Percentiles rank a stretch among this genome's conserved stretches.
Conservation (phyloP, 2,329 filamentous ascomycete genomes). For the Escovopsis weberi region DNA sequence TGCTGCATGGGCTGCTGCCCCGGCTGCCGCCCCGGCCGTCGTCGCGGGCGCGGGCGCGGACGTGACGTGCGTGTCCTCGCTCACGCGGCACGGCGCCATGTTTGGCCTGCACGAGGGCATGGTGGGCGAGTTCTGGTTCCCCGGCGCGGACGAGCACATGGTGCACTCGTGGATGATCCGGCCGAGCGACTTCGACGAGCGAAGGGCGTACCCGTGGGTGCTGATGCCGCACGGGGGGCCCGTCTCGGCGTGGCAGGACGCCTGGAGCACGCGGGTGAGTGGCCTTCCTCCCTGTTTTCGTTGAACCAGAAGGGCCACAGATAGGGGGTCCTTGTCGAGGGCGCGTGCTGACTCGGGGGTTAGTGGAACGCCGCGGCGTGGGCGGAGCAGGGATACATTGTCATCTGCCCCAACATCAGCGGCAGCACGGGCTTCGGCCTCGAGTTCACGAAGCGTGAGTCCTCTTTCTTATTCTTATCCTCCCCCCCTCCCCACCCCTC, state of each 20-base stretch:
- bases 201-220: conserved; percentile 22
- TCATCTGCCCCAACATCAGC: conserved; percentile 44
- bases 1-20: too few relatives aligned
- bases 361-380: conserved; percentile 35
- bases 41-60: too few relatives aligned
- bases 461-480: background rate
- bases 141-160: conserved; percentile 19
- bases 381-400: conserved; percentile 46
- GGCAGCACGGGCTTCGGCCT: conserved; percentile 42
- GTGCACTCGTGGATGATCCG: conserved; percentile 26
- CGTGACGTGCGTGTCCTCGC: conserved; percentile 14
- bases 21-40: too few relatives aligned
- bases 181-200: conserved; percentile 22
- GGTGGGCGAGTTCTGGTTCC: conserved; percentile 26
- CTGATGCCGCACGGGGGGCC: conserved; percentile 26
- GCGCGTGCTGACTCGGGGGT: background rate
- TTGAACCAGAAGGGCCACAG: too few relatives aligned
- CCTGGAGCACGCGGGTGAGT: conserved; percentile 31
- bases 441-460: conserved; percentile 18
- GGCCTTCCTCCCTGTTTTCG: background rate
- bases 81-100: conserved; percentile 16
- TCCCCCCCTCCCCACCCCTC: too few relatives aligned
- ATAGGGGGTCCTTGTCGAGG: too few relatives aligned
- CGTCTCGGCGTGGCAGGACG: conserved; percentile 34
- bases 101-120: conserved; percentile 22